Evolutionary conservation across 2,329 filamentous ascomycete genomes (phyloP).

Genomic region (Calonectria pseudoreteaudii): DNA sequence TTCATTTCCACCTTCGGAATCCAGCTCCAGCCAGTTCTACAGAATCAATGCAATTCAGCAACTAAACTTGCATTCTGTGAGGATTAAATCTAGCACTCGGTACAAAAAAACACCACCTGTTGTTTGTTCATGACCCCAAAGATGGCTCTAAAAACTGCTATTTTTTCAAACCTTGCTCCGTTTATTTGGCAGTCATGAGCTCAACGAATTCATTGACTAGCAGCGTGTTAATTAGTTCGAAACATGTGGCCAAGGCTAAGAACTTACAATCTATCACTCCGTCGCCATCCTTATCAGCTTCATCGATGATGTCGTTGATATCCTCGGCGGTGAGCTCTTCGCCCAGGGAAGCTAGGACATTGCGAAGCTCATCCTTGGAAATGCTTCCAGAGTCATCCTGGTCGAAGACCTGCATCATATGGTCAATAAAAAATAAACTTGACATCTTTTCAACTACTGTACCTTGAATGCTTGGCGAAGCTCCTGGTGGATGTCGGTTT

Average conservation of each 20-base stretch:
- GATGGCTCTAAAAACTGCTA: not conserved
- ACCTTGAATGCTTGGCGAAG: slow-evolving; percentile 91
- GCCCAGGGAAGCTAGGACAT: slow-evolving; percentile 92
- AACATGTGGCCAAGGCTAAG: not conserved
- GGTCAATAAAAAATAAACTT: not conserved
- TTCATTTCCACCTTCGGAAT: not conserved
- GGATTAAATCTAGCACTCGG: not conserved
- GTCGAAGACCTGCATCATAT: slow-evolving; percentile 73
- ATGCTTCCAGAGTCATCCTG: slow-evolving; percentile 94
- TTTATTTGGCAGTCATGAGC: not conserved
- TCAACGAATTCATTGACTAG: not conserved
- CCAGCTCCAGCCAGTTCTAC: not conserved
- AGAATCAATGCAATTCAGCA: not conserved
- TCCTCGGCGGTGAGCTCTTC: slow-evolving; percentile 92
- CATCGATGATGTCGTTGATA: slow-evolving; percentile 92
- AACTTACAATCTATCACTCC: slow-evolving; percentile 86
- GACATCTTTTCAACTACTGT: not conserved
- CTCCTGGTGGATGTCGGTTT: slow-evolving; percentile 90
- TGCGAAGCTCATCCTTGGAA: slow-evolving; percentile 86
- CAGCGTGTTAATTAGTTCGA: not conserved
- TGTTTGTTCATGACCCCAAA: not conserved
- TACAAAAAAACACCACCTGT: not conserved
- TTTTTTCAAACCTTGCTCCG: not conserved
- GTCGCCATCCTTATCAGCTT: slow-evolving; percentile 90
- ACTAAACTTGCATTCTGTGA: not conserved